phyloP scores from a whole-genome alignment of 2,329 filamentous ascomycete species.

The Geosmithia putterillii region DNA sequence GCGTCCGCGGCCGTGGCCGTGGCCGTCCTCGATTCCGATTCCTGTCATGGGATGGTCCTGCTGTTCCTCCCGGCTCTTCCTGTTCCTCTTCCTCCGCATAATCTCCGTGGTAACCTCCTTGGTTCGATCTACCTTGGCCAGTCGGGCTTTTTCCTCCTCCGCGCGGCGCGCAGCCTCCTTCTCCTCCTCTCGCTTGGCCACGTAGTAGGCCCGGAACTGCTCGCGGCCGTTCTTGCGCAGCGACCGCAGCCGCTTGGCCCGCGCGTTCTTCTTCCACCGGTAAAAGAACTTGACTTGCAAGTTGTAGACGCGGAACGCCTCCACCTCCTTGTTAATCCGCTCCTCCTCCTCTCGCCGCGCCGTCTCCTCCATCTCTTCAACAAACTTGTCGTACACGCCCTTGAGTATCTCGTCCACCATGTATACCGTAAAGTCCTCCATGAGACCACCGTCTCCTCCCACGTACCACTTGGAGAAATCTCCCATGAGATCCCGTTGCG shows the following conservation, averaged over 20 bases:
- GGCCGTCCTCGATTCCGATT: slow-evolving; percentile 22
- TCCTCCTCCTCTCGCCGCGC: slow-evolving; percentile 35
- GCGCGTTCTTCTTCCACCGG: slow-evolving; percentile 37
- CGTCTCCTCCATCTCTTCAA: slow-evolving; percentile 26
- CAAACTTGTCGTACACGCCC: slow-evolving; percentile 25
- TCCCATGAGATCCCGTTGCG: slow-evolving; percentile 27
- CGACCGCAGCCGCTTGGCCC: slow-evolving; percentile 33
- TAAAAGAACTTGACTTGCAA: slow-evolving; percentile 44
- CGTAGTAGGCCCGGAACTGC: slow-evolving; percentile 32
- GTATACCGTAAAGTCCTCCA: slow-evolving; percentile 35
- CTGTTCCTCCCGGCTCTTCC: slow-evolving; percentile 18
- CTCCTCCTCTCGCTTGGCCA: slow-evolving; percentile 20
- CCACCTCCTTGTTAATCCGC: slow-evolving; percentile 29
- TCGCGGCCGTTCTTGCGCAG: slow-evolving; percentile 39
- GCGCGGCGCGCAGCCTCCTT: slow-evolving; percentile 16
- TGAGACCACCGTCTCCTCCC: slow-evolving; percentile 36
- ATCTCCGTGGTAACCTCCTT: slow-evolving; percentile 19
- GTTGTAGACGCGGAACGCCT: slow-evolving; percentile 34
- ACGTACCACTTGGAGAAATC: slow-evolving; percentile 44
- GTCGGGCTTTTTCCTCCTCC: slow-evolving; percentile 4
- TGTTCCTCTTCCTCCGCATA: slow-evolving; percentile 16
- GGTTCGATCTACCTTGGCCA: slow-evolving; percentile 16
- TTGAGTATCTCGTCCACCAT: slow-evolving; percentile 31
- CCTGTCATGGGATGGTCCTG: slow-evolving; percentile 29
- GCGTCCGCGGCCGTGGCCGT: not conserved